Percentiles rank a stretch among this genome's conserved stretches.
Conservation (phyloP, 1,284 basidiomycete species). For the Anthracocystis walkeri region DNA sequence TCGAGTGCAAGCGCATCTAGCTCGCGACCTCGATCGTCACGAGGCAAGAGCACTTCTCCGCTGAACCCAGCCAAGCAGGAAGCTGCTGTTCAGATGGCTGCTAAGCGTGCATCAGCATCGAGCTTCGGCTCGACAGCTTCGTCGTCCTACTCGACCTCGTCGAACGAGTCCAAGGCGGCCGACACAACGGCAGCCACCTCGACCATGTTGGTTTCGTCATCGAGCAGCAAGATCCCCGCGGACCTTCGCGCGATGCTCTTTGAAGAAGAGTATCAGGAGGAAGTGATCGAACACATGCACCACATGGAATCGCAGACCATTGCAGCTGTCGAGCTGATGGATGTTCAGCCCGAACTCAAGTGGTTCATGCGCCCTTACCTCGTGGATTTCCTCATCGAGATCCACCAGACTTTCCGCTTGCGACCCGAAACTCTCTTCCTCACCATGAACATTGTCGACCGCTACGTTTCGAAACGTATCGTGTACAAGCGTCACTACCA, state of each 20-base stretch:
- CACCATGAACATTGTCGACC: conserved; percentile 97
- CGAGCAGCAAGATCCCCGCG: conserved; percentile 31
- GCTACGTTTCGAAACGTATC: conserved; percentile 96
- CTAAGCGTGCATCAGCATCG: conserved; percentile 45
- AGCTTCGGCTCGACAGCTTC: conserved; percentile 31
- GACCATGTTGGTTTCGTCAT: conserved; percentile 24
- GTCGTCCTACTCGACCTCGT: conserved; percentile 31
- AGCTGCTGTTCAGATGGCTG: conserved; percentile 44
- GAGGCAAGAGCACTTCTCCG: conserved; percentile 43
- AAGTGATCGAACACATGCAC: conserved; percentile 92
- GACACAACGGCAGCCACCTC: conserved; percentile 48
- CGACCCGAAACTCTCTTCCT: conserved; percentile 98
- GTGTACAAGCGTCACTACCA: conserved; percentile 99
- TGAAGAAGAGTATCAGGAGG: conserved; percentile 95
- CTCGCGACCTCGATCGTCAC: conserved; percentile 43
- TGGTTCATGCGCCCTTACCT: conserved; percentile 94
- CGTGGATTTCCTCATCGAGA: conserved; percentile 98
- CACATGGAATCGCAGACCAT: conserved; percentile 93
- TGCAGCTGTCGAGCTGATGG: conserved; percentile 92
- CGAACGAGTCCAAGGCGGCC: conserved; percentile 30
- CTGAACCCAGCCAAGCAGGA: conserved; percentile 43
- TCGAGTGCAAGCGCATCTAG: conserved; percentile 35
- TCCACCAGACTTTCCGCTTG: conserved; percentile 88
- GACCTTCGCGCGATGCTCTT: conserved; percentile 49
- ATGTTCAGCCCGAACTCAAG: conserved; percentile 94